Conservation (phyloP, 2,329 filamentous ascomycete species). For the Penicillium sp. region DNA sequence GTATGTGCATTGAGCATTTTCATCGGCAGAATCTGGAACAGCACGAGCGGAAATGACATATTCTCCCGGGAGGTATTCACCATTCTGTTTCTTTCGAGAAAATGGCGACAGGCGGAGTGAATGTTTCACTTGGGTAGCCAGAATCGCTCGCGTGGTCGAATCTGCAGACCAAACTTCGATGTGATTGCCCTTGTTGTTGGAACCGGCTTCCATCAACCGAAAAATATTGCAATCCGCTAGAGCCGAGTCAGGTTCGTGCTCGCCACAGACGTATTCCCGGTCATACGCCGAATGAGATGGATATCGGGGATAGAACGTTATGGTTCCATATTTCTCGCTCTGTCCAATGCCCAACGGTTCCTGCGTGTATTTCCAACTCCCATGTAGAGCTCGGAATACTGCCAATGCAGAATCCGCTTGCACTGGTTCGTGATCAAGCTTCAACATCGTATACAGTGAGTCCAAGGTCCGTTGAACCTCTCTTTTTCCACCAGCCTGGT, state of each 20-base stretch:
- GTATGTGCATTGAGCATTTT: neutral
- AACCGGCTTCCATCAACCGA: constrained; percentile 10
- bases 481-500: constrained; percentile 20
- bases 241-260: too few relatives aligned
- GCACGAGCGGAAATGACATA: constrained; percentile 15
- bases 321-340: constrained; percentile 50
- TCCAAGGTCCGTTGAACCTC: constrained; percentile 43
- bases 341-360: constrained; percentile 43
- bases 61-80: constrained; percentile 2
- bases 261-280: constrained; percentile 31
- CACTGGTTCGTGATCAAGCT: constrained; percentile 42
- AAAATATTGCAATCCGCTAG: too few relatives aligned
- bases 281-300: constrained; percentile 45
- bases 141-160: neutral
- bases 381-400: constrained; percentile 65
- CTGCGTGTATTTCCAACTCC: constrained; percentile 59
- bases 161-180: constrained; percentile 2
- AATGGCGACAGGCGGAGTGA: constrained; percentile 4
- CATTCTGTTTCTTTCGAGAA: neutral
- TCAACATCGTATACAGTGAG: constrained; percentile 37
- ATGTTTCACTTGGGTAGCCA: neutral
- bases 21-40: neutral
- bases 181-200: neutral
- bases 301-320: constrained; percentile 57
- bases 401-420: constrained; percentile 56